Conservation (phyloP, 768 basidiomycete species). For the Crucibulum laeve region DNA sequence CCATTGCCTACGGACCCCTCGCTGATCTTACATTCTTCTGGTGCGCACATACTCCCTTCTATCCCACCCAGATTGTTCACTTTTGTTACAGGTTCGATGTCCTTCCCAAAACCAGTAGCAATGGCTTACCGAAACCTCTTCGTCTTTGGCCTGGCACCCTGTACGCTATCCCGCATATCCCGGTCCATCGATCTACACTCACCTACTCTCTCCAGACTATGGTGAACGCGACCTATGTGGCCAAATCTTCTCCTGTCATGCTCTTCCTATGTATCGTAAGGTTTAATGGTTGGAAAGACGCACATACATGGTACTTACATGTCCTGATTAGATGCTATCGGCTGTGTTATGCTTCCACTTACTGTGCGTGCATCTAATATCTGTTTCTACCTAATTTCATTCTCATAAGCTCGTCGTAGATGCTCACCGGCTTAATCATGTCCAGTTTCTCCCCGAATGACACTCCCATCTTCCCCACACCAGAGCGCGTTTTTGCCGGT, state of each 20-base stretch:
- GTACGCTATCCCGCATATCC: constrained; percentile 1
- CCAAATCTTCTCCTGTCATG: constrained; percentile 8
- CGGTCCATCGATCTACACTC: neutral
- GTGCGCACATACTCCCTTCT: constrained; percentile 4
- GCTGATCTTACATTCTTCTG: constrained; percentile 20
- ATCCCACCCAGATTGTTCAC: neutral
- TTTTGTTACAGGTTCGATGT: constrained; percentile 7
- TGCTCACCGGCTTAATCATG: constrained; percentile 8
- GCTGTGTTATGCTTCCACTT: constrained; percentile 6
- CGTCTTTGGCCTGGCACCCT: constrained; percentile 7
- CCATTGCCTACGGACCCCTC: constrained; percentile 5
- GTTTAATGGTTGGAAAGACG: too few species aligned
- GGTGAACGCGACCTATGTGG: constrained; percentile 15
- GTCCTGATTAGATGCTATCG: constrained; percentile 12
- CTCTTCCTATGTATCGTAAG: constrained; percentile 15
- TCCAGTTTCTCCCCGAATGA: constrained; percentile 6
- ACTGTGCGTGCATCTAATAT: neutral
- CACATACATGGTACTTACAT: too few species aligned
- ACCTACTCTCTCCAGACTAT: constrained; percentile 6
- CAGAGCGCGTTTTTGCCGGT: constrained; percentile 15
- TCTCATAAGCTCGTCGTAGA: constrained; percentile 2
- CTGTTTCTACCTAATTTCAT: neutral
- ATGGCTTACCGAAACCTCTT: constrained; percentile 6
- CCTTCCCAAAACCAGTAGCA: constrained; percentile 11
- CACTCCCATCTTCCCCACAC: constrained; percentile 13